phyloP scores from a whole-genome alignment of 2,329 filamentous ascomycete species.

The Aspergillus aculeatinus region DNA sequence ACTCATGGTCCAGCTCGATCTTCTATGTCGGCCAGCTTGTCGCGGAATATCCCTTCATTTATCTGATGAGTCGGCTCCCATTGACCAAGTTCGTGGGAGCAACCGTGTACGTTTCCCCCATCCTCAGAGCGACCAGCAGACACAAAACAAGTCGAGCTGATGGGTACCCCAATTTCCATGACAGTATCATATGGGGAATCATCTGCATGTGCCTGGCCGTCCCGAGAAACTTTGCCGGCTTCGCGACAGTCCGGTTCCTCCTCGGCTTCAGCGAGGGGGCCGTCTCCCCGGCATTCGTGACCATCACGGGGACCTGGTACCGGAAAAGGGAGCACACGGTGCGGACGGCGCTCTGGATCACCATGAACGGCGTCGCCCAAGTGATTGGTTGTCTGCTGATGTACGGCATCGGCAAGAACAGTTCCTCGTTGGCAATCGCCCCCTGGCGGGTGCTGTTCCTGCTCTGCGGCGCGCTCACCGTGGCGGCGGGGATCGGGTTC shows the following conservation, averaged over 20 bases:
- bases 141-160: too few species aligned
- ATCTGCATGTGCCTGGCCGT: too few species aligned
- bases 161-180: too few species aligned
- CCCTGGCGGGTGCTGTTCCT: slow-evolving; percentile 51
- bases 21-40: slow-evolving; percentile 45
- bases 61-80: slow-evolving; percentile 52
- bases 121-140: too few species aligned
- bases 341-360: slow-evolving; percentile 23
- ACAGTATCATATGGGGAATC: too few species aligned
- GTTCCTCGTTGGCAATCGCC: slow-evolving; percentile 14
- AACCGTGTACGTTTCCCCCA: slow-evolving; percentile 16
- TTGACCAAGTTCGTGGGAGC: slow-evolving; percentile 53
- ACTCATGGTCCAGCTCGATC: slow-evolving; percentile 48
- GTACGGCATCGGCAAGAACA: too few species aligned
- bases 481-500: slow-evolving; percentile 44
- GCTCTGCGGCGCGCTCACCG: slow-evolving; percentile 48
- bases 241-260: slow-evolving; percentile 32
- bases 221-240: too few species aligned
- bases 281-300: slow-evolving; percentile 45
- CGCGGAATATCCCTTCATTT: slow-evolving; percentile 52
- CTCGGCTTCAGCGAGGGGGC: slow-evolving; percentile 45
- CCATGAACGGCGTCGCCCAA: slow-evolving; percentile 10
- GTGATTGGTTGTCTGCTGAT: slow-evolving; percentile 1
- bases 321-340: slow-evolving; percentile 33
- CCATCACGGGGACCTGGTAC: slow-evolving; percentile 43